These are phyloP conservation scores for Gyromitra esculenta DNA, from an alignment of 2,329 filamentous ascomycete genomes.

Conservation along the genomic window DNA sequence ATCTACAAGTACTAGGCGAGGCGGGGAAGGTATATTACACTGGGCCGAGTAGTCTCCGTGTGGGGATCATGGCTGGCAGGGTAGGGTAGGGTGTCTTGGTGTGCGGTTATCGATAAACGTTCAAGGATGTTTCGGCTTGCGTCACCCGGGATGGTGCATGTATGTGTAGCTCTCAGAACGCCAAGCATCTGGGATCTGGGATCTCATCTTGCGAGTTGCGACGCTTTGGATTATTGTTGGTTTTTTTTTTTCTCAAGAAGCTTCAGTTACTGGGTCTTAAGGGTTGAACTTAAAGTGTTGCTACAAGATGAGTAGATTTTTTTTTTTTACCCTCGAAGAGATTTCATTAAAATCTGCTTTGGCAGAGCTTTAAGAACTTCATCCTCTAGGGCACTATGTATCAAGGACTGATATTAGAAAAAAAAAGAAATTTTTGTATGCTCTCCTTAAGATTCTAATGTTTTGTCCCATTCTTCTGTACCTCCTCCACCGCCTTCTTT, in stretches of 20 bases:
- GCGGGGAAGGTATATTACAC: conserved; percentile 6
- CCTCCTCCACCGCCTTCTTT: conserved; percentile 55
- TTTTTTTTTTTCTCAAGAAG: too few relatives aligned
- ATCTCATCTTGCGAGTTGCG: not conserved
- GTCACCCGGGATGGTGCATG: not conserved
- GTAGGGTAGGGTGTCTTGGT: not conserved
- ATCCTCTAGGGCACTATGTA: too few relatives aligned
- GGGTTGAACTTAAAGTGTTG: too few relatives aligned
- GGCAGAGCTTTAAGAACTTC: too few relatives aligned
- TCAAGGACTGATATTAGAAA: too few relatives aligned
- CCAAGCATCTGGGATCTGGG: not conserved
- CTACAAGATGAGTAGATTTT: too few relatives aligned
- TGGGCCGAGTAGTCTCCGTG: conserved; percentile 31
- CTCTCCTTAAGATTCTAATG: conserved; percentile 9
- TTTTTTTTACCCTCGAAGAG: too few relatives aligned
- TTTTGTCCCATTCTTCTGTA: not conserved
- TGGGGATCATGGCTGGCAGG: conserved; percentile 16
- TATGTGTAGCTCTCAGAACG: conserved; percentile 5
- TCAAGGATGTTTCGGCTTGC: conserved; percentile 6
- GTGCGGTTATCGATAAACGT: not conserved
- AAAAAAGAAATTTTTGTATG: not conserved
- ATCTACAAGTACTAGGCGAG: not conserved
- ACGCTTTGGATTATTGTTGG: not conserved
- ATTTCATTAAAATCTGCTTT: too few relatives aligned
- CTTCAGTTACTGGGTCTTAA: too few relatives aligned